Evolutionary conservation across 495 filamentous ascomycete species (phyloP).

Genomic region (Penicillium crystallinum): DNA sequence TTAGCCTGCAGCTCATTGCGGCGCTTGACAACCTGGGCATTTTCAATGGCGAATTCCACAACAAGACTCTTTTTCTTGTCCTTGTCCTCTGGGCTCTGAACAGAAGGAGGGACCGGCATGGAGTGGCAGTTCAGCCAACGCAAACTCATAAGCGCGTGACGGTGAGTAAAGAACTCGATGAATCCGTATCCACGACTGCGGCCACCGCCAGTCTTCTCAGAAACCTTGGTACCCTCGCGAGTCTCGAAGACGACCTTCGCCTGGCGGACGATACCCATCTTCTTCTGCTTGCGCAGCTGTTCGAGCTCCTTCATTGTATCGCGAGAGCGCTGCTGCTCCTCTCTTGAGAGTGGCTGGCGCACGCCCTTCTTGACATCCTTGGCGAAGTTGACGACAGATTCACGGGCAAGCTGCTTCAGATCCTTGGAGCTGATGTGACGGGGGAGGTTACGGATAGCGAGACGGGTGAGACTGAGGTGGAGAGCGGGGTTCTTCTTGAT

Average conservation of each 20-base stretch:
- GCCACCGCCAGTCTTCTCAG: slow-evolving; percentile 66
- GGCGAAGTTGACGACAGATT: slow-evolving; percentile 90
- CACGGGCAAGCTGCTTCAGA: slow-evolving; percentile 82
- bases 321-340: slow-evolving; percentile 74
- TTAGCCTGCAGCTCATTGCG: slow-evolving; percentile 68
- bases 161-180: slow-evolving; percentile 92
- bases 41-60: slow-evolving; percentile 98
- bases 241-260: slow-evolving; percentile 93
- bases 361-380: slow-evolving; percentile 72
- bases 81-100: slow-evolving; percentile 33
- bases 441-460: slow-evolving; percentile 92
- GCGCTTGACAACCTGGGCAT: slow-evolving; percentile 83
- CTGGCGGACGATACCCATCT: slow-evolving; percentile 91
- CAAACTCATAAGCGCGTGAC: slow-evolving; percentile 91
- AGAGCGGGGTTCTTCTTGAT: slow-evolving; percentile 86
- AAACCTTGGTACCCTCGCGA: slow-evolving; percentile 71
- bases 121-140: slow-evolving; percentile 87
- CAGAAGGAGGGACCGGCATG: slow-evolving; percentile 36
- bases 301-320: slow-evolving; percentile 78
- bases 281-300: slow-evolving; percentile 66
- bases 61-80: slow-evolving; percentile 75
- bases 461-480: slow-evolving; percentile 83
- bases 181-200: slow-evolving; percentile 93
- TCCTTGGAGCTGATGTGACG: slow-evolving; percentile 78
- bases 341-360: slow-evolving; percentile 74